Evolutionary conservation across 257 asterid genomes (phyloP), one percentile per base, ranked within the genome.

Genomic region (Lithospermum erythrorhizon): DNA sequence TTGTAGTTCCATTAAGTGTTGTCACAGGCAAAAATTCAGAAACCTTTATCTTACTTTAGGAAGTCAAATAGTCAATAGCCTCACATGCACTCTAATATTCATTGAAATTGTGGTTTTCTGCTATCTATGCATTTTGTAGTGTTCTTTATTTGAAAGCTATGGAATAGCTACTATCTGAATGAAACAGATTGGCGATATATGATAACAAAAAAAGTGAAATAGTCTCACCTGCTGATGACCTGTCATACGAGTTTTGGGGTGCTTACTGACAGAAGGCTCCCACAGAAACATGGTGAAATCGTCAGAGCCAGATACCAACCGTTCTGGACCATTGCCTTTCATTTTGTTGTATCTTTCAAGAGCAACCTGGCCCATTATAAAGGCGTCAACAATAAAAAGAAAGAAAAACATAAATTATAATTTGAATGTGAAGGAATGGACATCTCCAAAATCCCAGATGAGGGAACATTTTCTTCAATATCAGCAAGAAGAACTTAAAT

Each of bases 301-400:
- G 78, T 91, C 98, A 57, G 98, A 91, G 57, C 98, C 96, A 35
- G 98, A 88, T 61, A 91, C 96, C 77, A 91, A 73, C 56, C 96
- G 77, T 73, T 88, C 96, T 30, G 95, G 95, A 62, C 83, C 88
- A 75, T 68, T 70, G 45, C 87, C 90, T 78, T 80, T 91, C 78
- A 66, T 77, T 79, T 86, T 88, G 49, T 73, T 82, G 81, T 91
- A 88, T 79, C 93, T 84, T 60, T 85, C 95, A 64, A 83, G 74
- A 58, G 98, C 96, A 60, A 82, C 95, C 95, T 90, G 94, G 61
- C 35, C 25, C 53, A 61, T 55, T 51, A 70, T 57, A 35, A 70
- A 55, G 14, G 37, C 61, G 53, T 24, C 23, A 27, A 21, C 59
- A n/a, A 32, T 61, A 20, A 35, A 21, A 58, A 29, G 62, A 63